Evolutionary conservation across 805 yeast genomes (phyloP).

Genomic region (Kuraishia hungarica): DNA sequence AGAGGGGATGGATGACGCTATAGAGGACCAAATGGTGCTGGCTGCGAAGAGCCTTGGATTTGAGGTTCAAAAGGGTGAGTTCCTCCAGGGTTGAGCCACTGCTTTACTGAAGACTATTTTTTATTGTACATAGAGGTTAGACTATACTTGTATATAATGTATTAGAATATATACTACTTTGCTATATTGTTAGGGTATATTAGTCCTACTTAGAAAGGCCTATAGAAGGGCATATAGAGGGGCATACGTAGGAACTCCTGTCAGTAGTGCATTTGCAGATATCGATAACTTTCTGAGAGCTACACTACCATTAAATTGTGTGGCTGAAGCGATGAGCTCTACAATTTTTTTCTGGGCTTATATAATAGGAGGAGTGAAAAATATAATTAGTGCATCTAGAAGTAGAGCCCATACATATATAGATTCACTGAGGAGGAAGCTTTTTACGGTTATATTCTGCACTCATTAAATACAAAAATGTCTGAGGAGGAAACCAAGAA

Average conservation of each 20-base stretch:
- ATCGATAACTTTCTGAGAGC: too few species aligned
- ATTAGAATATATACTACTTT: too few species aligned
- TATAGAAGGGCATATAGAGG: too few species aligned
- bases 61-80: slow-evolving; percentile 2
- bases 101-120: too few species aligned
- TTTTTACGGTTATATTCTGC: neutral
- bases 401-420: too few species aligned
- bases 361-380: neutral
- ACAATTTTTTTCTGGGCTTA: neutral
- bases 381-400: neutral
- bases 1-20: slow-evolving; percentile 2
- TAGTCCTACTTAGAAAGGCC: too few species aligned
- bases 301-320: neutral
- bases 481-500: slow-evolving; percentile 18
- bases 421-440: too few species aligned
- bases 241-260: too few species aligned
- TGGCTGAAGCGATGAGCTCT: neutral
- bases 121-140: neutral
- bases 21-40: slow-evolving; percentile 4
- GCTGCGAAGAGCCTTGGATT: slow-evolving; percentile 3
- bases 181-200: too few species aligned
- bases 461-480: neutral
- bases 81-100: neutral
- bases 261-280: too few species aligned
- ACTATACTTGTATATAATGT: too few species aligned